Percentiles rank a stretch among this genome's conserved stretches.
These are phyloP conservation scores for Penicillium hordei DNA, from an alignment of 2,329 filamentous ascomycete genomes.

Conservation along the genomic window DNA sequence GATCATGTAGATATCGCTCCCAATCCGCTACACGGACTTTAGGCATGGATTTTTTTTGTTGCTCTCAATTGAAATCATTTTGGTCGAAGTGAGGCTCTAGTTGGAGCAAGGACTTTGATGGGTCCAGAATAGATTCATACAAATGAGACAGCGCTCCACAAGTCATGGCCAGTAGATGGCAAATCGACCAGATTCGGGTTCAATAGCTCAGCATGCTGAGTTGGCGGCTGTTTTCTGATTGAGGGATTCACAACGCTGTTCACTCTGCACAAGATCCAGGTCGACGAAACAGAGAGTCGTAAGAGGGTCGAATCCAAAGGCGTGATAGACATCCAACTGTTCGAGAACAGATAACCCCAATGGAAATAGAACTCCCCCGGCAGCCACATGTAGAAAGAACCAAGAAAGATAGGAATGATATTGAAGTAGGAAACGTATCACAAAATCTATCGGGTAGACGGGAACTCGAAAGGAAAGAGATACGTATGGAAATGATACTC, in stretches of 20 bases:
- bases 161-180: background rate
- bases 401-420: constrained; percentile 27
- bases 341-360: background rate
- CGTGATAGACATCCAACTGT: background rate
- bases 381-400: constrained; percentile 12
- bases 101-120: background rate
- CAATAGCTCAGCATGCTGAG: background rate
- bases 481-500: constrained; percentile 32
- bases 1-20: constrained; percentile 10
- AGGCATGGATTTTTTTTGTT: constrained; percentile 7
- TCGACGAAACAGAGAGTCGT: background rate
- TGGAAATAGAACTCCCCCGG: background rate
- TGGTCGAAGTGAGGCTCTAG: background rate
- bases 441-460: constrained; percentile 1
- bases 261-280: background rate
- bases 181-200: background rate
- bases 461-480: background rate
- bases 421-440: constrained; percentile 17
- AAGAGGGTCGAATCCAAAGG: background rate
- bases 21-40: constrained; percentile 11
- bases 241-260: background rate
- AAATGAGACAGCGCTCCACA: background rate
- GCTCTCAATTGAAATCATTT: background rate
- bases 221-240: background rate
- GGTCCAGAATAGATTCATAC: background rate